Evolutionary conservation across 257 asterid species (phyloP).

Genomic region (Solanum neorickii): DNA sequence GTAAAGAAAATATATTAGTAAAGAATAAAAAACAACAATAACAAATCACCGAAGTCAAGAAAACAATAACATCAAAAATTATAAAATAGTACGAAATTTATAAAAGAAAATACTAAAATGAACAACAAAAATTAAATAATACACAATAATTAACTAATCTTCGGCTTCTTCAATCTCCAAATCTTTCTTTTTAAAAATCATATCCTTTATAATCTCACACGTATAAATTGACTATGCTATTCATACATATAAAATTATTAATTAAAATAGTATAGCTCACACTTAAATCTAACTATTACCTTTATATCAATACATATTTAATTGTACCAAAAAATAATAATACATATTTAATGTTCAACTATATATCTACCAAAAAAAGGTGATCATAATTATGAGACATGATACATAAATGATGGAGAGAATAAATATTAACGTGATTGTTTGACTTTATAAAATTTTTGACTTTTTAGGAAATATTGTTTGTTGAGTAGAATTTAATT

Average conservation of each 20-base stretch:
- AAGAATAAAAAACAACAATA: not conserved
- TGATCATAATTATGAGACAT: not conserved
- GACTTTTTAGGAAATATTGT: not conserved
- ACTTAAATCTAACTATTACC: not conserved
- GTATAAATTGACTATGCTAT: not conserved
- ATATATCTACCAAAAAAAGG: not conserved
- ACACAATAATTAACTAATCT: not conserved
- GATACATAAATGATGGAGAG: not conserved
- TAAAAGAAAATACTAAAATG: not conserved
- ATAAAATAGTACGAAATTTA: not conserved
- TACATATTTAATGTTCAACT: not conserved
- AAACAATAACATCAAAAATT: not conserved
- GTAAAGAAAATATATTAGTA: not conserved
- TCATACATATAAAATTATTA: too few relatives aligned
- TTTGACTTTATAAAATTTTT: not conserved
- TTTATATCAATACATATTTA: not conserved
- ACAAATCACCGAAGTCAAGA: fast-evolving
- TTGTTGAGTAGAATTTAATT: not conserved
- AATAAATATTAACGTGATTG: not conserved
- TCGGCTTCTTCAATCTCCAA: not conserved
- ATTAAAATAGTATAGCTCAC: not conserved
- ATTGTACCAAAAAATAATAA: too few relatives aligned
- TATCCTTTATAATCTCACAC: not conserved
- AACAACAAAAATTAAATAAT: not conserved
- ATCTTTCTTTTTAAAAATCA: not conserved